These are phyloP conservation scores for Amanita polypyramis DNA, from an alignment of 768 basidiomycete species.

Conservation along the genomic window DNA sequence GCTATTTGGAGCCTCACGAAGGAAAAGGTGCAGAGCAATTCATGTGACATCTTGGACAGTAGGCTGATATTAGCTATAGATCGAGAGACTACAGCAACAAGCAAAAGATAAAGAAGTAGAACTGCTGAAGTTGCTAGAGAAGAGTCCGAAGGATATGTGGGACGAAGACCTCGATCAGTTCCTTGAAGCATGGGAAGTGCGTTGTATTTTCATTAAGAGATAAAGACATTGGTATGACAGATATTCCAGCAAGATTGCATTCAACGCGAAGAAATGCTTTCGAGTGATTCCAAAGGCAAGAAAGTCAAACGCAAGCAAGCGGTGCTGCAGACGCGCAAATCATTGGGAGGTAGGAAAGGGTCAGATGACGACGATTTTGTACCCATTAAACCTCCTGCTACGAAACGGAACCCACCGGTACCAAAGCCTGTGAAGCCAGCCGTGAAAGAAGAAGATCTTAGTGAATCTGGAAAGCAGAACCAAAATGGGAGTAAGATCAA, in stretches of 20 bases:
- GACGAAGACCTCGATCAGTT: constrained; percentile 81
- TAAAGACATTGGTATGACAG: not conserved
- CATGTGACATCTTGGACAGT: not conserved
- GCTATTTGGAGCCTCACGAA: constrained; percentile 89
- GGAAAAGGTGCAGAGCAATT: constrained; percentile 60
- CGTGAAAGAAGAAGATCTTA: constrained; percentile 8
- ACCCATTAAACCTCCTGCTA: constrained; percentile 31
- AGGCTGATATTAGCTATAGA: constrained; percentile 31
- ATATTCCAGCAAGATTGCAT: constrained; percentile 29
- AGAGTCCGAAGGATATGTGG: constrained; percentile 80
- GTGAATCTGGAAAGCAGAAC: constrained; percentile 17
- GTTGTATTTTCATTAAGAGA: constrained; percentile 15
- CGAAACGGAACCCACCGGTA: constrained; percentile 30
- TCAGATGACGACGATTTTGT: constrained; percentile 38
- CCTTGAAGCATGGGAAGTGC: constrained; percentile 75
- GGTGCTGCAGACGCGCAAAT: constrained; percentile 36
- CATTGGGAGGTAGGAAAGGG: constrained; percentile 25
- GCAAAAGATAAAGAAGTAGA: constrained; percentile 77
- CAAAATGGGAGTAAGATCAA: constrained; percentile 12
- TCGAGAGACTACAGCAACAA: constrained; percentile 74
- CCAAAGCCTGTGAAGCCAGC: constrained; percentile 19
- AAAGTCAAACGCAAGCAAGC: constrained; percentile 37
- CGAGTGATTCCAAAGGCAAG: constrained; percentile 34
- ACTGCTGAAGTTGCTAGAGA: constrained; percentile 64
- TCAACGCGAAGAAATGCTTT: constrained; percentile 34